Percentiles rank a stretch among this genome's conserved stretches.
phyloP scores from a whole-genome alignment of 176 grass and related monocot species.

The Tillandsia leiboldiana region DNA sequence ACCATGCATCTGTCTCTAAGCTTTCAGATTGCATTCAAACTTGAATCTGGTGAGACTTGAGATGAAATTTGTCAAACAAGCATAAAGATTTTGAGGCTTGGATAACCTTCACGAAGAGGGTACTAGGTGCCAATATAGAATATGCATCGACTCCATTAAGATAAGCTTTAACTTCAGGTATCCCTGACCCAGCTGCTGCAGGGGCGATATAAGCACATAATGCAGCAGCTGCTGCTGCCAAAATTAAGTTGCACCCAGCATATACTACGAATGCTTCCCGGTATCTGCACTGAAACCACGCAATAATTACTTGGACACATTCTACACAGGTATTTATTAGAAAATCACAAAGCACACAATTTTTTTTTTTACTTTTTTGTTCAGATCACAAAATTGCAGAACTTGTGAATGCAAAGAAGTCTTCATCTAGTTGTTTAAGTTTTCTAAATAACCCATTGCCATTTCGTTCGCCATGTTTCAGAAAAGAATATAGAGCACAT shows the following conservation, averaged over 20 bases:
- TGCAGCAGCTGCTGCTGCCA: constrained; percentile 36
- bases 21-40: too few species aligned
- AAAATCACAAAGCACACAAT: neutral
- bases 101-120: constrained; percentile 53
- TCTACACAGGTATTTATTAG: neutral
- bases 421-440: too few species aligned
- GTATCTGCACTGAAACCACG: constrained; percentile 25
- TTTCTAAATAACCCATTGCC: too few species aligned
- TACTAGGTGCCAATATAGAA: constrained; percentile 53
- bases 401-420: too few species aligned
- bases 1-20: too few species aligned
- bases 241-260: constrained; percentile 26
- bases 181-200: constrained; percentile 56
- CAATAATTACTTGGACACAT: neutral
- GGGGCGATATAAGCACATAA: constrained; percentile 52
- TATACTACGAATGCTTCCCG: constrained; percentile 33
- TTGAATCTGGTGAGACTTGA: too few species aligned
- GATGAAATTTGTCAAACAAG: neutral
- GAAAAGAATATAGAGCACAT: too few species aligned
- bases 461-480: too few species aligned
- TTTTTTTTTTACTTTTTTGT: neutral
- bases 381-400: too few species aligned
- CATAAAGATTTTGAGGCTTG: neutral
- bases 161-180: constrained; percentile 76
- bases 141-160: constrained; percentile 55